Conservation (phyloP, 2,329 filamentous ascomycete species). For the Didymella pinodella region DNA sequence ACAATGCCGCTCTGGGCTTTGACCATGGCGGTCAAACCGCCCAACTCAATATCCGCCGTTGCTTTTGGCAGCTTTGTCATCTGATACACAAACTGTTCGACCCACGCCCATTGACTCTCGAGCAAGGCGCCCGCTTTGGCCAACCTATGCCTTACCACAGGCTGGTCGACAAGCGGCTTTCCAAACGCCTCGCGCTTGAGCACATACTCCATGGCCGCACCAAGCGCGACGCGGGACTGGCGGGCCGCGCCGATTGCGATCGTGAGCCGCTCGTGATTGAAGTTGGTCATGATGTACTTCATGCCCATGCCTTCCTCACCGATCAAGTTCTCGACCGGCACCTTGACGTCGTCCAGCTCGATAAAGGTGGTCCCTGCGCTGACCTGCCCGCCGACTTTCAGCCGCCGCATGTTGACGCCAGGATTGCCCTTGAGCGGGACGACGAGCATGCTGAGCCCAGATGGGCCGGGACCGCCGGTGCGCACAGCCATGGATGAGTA, state of each 20-base stretch:
- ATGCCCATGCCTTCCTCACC: slow-evolving; percentile 75
- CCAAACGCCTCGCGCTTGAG: slow-evolving; percentile 73
- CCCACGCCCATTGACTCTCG: slow-evolving; percentile 75
- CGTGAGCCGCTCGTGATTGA: slow-evolving; percentile 77
- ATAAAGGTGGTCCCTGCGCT: slow-evolving; percentile 77
- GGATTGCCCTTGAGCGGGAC: slow-evolving; percentile 73
- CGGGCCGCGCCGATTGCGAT: slow-evolving; percentile 72
- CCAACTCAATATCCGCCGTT: slow-evolving; percentile 69
- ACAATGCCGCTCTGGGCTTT: slow-evolving; percentile 79
- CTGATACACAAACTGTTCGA: slow-evolving; percentile 74
- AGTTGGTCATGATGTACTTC: slow-evolving; percentile 79
- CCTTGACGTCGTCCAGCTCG: slow-evolving; percentile 76
- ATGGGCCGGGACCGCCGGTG: slow-evolving; percentile 70
- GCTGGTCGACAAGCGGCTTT: slow-evolving; percentile 74
- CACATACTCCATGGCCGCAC: slow-evolving; percentile 67
- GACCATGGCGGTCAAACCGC: slow-evolving; percentile 73
- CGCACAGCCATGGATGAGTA: slow-evolving; percentile 75
- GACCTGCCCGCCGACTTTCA: slow-evolving; percentile 72
- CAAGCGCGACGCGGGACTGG: slow-evolving; percentile 67
- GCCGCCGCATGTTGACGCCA: slow-evolving; percentile 72
- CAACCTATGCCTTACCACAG: slow-evolving; percentile 75
- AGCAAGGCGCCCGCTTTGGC: slow-evolving; percentile 73
- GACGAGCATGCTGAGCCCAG: slow-evolving; percentile 71
- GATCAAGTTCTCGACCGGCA: slow-evolving; percentile 74
- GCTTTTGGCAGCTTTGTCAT: slow-evolving; percentile 68